Base-by-base conservation (phyloP, 805 yeast genomes). In the Cyberlindnera sargentensis region DNA sequence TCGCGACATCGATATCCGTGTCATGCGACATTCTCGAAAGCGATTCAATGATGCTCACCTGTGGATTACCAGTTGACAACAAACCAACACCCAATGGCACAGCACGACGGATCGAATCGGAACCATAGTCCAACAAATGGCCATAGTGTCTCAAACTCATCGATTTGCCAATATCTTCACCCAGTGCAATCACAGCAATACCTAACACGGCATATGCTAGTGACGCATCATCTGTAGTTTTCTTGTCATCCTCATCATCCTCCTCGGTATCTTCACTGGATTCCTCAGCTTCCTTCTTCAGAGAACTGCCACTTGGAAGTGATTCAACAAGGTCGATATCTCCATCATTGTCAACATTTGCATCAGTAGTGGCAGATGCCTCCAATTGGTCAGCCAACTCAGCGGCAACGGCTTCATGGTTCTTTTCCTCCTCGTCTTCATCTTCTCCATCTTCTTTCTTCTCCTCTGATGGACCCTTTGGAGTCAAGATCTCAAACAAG, bases 31-130 rank as follows among this genome's bases (percentile, higher is more conserved):
- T 89, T 62, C 99, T 79, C 4, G 98, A 90, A 51, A 93, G 73
- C 0, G 98, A 90, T 63, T 93, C 99, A 61, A 88, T 93, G 11
- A 91, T 96, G 66, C 89, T 90, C 85, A 93, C 90, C 66, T 90
- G 93, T 8, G 99, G 96, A 63, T 89, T 84, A 3, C 96, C 87
- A 3, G 95, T 82, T 5, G 95, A 86, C 6, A 91, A 84, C 47
- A 93, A 76, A 41, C 96, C 97, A 90, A 93, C 85, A n/a, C 99
- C 98, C 52, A 93, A 74, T 31, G 99, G 99, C 37, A 93, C 98
- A 20, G 96, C 90, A 56, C 95, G 79, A 57, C 90, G 83, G 47
- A 93, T 86, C 47, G 86, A 75, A 24, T 93, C 80, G 56, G 87
- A 90, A 47, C 99, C 99, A 62, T 93, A 93, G 63, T 93, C 99